These are phyloP conservation scores for Ophiostoma himal-ulmi DNA, from an alignment of 2,329 filamentous ascomycete species.

Conservation along the genomic window DNA sequence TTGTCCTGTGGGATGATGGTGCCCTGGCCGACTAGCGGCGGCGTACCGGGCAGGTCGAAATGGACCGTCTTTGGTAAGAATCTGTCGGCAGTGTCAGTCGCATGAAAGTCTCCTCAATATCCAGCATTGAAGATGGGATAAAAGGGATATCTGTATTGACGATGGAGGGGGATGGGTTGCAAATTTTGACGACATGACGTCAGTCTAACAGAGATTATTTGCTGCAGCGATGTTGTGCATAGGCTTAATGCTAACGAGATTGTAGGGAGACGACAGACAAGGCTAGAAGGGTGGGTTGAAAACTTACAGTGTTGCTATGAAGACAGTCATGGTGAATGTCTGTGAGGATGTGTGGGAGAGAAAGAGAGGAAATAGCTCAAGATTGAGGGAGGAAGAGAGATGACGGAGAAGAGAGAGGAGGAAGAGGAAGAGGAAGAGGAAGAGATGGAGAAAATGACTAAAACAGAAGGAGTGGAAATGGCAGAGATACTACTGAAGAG, in stretches of 20 bases:
- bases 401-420: background rate
- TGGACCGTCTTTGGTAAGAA: constrained; percentile 90
- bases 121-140: background rate
- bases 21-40: constrained; percentile 32
- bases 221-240: constrained; percentile 6
- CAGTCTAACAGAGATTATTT: constrained; percentile 18
- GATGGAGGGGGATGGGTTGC: constrained; percentile 9
- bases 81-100: constrained; percentile 53
- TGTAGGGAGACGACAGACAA: background rate
- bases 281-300: background rate
- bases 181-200: constrained; percentile 25
- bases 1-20: constrained; percentile 26
- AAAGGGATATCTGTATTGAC: constrained; percentile 50
- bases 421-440: background rate
- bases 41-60: constrained; percentile 63
- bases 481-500: background rate
- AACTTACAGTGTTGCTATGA: constrained; percentile 42
- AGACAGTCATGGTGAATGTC: constrained; percentile 32
- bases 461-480: background rate
- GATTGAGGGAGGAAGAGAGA: background rate
- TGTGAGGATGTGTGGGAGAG: background rate
- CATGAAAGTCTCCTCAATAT: background rate
- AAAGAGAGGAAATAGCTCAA: background rate
- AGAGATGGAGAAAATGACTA: background rate
- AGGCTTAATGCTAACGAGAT: background rate